Conservation (phyloP, 352 stramenopile genomes). For the Phytophthora ramorum region DNA sequence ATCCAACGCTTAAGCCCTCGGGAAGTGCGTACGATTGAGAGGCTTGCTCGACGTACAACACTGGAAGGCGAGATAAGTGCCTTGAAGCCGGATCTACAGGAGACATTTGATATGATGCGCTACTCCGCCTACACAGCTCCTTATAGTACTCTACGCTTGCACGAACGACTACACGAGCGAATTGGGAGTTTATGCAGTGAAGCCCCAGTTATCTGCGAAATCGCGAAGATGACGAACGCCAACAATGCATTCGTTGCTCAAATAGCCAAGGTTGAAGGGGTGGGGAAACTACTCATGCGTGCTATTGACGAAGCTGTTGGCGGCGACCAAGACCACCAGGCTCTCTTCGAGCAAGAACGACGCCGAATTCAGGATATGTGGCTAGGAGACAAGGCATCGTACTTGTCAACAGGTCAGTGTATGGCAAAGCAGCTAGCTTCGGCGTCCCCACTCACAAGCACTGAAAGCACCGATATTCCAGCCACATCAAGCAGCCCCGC, state of each 20-base stretch:
- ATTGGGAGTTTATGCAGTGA: slow-evolving; percentile 48
- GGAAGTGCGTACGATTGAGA: slow-evolving; percentile 25
- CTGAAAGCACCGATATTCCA: slow-evolving; percentile 4
- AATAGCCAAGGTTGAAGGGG: slow-evolving; percentile 24
- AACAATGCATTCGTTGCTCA: not conserved
- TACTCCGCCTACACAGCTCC: slow-evolving; percentile 41
- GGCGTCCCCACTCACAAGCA: not conserved
- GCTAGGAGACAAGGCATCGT: slow-evolving; percentile 44
- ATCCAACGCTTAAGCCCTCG: slow-evolving; percentile 7
- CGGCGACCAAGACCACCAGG: slow-evolving; percentile 37
- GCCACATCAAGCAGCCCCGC: not conserved
- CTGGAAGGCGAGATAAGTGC: slow-evolving; percentile 26
- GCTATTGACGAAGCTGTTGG: slow-evolving; percentile 54
- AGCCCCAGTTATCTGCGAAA: slow-evolving; percentile 51
- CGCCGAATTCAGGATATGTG: slow-evolving; percentile 36
- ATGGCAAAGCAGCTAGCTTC: slow-evolving; percentile 12
- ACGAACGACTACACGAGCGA: slow-evolving; percentile 30
- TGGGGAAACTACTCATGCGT: slow-evolving; percentile 35
- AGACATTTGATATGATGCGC: slow-evolving; percentile 37
- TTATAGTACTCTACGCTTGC: slow-evolving; percentile 38
- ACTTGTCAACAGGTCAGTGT: slow-evolving; percentile 25
- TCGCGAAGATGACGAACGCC: slow-evolving; percentile 15
- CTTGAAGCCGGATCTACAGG: slow-evolving; percentile 41
- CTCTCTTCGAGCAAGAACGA: slow-evolving; percentile 39
- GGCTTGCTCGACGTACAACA: slow-evolving; percentile 17